Base-by-base conservation (phyloP, 2,329 filamentous ascomycete genomes). In the Calcarisporium arbuscula region DNA sequence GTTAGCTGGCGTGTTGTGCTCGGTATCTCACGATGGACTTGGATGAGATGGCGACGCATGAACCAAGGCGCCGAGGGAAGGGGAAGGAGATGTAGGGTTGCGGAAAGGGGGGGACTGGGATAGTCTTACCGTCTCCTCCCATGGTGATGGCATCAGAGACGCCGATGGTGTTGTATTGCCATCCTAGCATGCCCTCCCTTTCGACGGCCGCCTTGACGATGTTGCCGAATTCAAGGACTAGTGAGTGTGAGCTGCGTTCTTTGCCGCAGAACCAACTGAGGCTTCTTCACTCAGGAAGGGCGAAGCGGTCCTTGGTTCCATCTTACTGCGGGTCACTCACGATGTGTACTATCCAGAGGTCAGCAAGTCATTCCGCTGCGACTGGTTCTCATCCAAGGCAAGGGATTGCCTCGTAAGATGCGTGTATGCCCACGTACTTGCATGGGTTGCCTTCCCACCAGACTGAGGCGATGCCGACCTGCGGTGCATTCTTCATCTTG, bases 371-470 rank as follows among this genome's bases (percentile, higher is more conserved):
- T n/a, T n/a, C n/a, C n/a, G n/a, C n/a, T n/a, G n/a, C n/a, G n/a
- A n/a, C n/a, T n/a, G n/a, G n/a, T n/a, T n/a, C n/a, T n/a, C n/a
- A n/a, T n/a, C n/a, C n/a, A n/a, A n/a, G n/a, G n/a, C n/a, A n/a
- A n/a, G n/a, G n/a, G n/a, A n/a, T n/a, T n/a, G n/a, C n/a, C 11
- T 36, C 6, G 23, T 26, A 17, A 11, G 11, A 9, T 8, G 7
- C 12, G 3, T 2, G 3, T 9, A 18, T 14, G n/a, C 1, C 21
- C 12, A 72, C 80, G 64, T 61, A 85, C 81, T 95, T 95, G 77
- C 89, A 95, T 23, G 90, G 86, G 56, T 95, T 95, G 19, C 90
- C 90, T 62, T 95, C 88, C 89, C 89, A 96, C 89, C 89, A 95
- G 5, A 95, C 85, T 5, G 84, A 88, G 7, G 88, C 83, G 53